Percentiles rank a stretch among this genome's conserved stretches.
Evolutionary conservation across 805 yeast species (phyloP).

Genomic region (Nakazawaea peltata): DNA sequence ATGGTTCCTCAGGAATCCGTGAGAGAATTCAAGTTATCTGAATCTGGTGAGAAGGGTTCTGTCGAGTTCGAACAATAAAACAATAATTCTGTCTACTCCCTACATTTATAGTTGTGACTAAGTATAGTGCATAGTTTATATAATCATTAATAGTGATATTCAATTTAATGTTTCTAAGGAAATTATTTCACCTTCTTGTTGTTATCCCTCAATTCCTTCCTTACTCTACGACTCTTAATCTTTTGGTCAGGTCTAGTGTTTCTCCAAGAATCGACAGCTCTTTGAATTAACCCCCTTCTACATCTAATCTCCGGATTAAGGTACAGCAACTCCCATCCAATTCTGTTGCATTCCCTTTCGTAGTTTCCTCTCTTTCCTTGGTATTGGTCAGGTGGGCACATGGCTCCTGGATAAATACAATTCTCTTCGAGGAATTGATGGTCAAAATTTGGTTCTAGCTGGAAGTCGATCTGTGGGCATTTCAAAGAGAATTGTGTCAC

Average conservation of each 20-base stretch:
- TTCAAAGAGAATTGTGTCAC: conserved; percentile 17
- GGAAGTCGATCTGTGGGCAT: conserved; percentile 14
- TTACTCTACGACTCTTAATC: conserved; percentile 34
- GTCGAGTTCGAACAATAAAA: too few relatives aligned
- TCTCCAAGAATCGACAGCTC: conserved; percentile 47
- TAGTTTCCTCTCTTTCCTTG: conserved; percentile 36
- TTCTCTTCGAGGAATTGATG: conserved; percentile 27
- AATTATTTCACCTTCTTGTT: too few relatives aligned
- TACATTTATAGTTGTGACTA: too few relatives aligned
- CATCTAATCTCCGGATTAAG: conserved; percentile 33
- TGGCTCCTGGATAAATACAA: conserved; percentile 42
- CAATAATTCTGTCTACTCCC: too few relatives aligned
- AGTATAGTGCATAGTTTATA: too few relatives aligned
- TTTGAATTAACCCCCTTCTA: conserved; percentile 38
- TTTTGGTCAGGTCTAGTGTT: conserved; percentile 34
- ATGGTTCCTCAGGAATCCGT: conserved; percentile 6
- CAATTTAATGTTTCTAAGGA: too few relatives aligned
- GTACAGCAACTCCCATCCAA: conserved; percentile 40
- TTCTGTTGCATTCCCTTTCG: conserved; percentile 38
- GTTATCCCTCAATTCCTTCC: conserved; percentile 14
- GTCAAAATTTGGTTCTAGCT: not conserved
- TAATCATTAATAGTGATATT: too few relatives aligned
- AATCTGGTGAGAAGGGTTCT: too few relatives aligned
- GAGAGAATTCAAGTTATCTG: too few relatives aligned
- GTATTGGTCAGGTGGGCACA: conserved; percentile 31